phyloP scores from a whole-genome alignment of 768 basidiomycete species.

The Podaxis sp. region DNA sequence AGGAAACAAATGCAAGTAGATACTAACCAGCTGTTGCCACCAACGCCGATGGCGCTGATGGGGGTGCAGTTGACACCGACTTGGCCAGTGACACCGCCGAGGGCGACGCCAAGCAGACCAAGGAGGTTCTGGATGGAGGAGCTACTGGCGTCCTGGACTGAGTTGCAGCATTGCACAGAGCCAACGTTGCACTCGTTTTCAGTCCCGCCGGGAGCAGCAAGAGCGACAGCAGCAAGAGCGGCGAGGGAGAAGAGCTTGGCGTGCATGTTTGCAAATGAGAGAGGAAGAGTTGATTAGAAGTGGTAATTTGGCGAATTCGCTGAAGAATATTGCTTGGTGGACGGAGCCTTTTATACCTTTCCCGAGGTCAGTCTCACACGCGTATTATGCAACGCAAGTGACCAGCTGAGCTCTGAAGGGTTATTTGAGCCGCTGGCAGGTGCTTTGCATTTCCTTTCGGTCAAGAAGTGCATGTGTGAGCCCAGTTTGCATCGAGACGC shows the following conservation, averaged over 20 bases:
- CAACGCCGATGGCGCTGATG: slow-evolving; percentile 23
- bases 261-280: neutral
- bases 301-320: neutral
- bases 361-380: too few species aligned
- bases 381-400: too few species aligned
- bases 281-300: neutral
- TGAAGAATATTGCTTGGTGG: neutral
- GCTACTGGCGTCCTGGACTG: neutral
- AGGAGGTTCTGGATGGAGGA: slow-evolving; percentile 10
- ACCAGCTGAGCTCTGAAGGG: too few species aligned
- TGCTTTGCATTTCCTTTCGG: too few species aligned
- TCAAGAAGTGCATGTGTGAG: too few species aligned
- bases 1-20: neutral
- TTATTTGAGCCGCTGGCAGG: too few species aligned
- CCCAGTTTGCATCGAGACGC: too few species aligned
- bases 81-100: slow-evolving; percentile 18
- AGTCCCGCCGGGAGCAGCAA: neutral
- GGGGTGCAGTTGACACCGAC: slow-evolving; percentile 27
- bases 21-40: slow-evolving; percentile 22
- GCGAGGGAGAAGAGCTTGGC: neutral
- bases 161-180: slow-evolving; percentile 10
- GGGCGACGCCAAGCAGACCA: slow-evolving; percentile 20
- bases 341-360: neutral
- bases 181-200: slow-evolving; percentile 8
- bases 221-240: slow-evolving; percentile 3